Evolutionary conservation across 768 basidiomycete species (phyloP), one percentile per base, ranked within the genome.

Genomic region (Suillus ampliporus): DNA sequence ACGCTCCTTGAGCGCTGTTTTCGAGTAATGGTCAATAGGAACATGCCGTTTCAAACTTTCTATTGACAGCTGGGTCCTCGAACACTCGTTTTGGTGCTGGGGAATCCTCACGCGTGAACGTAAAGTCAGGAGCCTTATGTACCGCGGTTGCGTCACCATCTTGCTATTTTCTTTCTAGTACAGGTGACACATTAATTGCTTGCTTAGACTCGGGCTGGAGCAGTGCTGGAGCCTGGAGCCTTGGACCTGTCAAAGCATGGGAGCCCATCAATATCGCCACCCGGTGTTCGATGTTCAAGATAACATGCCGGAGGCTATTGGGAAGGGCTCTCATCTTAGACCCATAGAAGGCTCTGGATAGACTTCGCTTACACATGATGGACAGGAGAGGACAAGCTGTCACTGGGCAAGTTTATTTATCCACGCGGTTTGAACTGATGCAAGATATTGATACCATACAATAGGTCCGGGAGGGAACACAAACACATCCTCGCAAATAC

Each of bases 401-500:
- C 35, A 52, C 13, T 60, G 19, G 28, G 48, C 19, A 34, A 63
- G 31, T 47, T 60, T 41, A 28, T 52, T n/a, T n/a, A n/a, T n/a
- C 40, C 62, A 68, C 50, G 64, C 64, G 58, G 59, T 46, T 64
- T 40, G 51, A 58, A 41, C 44, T 61, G 40, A 46, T 48, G 17
- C 28, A 35, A 44, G 46, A 38, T 44, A 43, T 21, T 48, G 58
- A 61, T n/a, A 52, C 17, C 15, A 56, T 10, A 26, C 23, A 56
- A 28, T 56, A 40, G 15, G 19, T 26, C 54, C 38, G 54, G 21
- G 14, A 37, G 52, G 21, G 35, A 23, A 37, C 21, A 2, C 23
- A 40, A 5, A 26, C 54, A 4, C 26, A 19, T 19, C 54, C 23
- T 40, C 5, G 17, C 37, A 19, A 38, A 56, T 23, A 6, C 54